Base-by-base conservation (phyloP, 352 stramenopile species). In the Globisporangium canariense region DNA sequence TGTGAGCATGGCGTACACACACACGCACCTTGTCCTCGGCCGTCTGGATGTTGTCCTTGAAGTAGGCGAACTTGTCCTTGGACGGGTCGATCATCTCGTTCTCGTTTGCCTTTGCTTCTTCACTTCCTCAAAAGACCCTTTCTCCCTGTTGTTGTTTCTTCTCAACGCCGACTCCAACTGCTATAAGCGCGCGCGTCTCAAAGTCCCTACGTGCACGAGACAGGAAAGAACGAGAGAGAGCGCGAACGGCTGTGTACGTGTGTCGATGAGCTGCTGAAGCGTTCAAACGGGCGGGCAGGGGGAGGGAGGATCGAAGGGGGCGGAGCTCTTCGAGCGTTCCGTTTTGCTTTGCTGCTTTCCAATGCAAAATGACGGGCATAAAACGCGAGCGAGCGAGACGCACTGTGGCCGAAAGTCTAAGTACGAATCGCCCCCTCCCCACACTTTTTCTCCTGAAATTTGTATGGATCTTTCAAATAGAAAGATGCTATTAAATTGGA, bases 21-120 rank as follows among this genome's bases (percentile, higher is more conserved):
- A 18, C 5, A 28, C 64, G 43, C 52, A 91, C 86, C 79, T 94
- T 91, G 66, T 94, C 86, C 71, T 94, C 86, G 25, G 83, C 83
- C 4, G 83, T 94, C 75, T 94, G 86, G 70, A 94, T 92, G 67
- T 94, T 94, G 70, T 94, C 83, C 74, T 94, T 94, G 68, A 94
- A 94, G 73, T 94, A 94, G 0, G 86, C 86, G 66, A 94, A 89
- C 68, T 93, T 93, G 76, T 94, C 86, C 66, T 94, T 94, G 28
- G 83, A 94, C 58, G 86, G 86, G 65, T 94, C 86, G 62, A 94
- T 91, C 84, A 93, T 93, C 9, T 30, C 52, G 41, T 22, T 40
- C 3, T 28, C 34, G 36, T 2, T n/a, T 56, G 6, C 10, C 22
- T 56, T 43, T 25, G 18, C 16, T 4, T 20, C 16, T 58, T 45